These are phyloP conservation scores for Scleromitrula shiraiana DNA, from an alignment of 2,329 filamentous ascomycete genomes.

Conservation along the genomic window DNA sequence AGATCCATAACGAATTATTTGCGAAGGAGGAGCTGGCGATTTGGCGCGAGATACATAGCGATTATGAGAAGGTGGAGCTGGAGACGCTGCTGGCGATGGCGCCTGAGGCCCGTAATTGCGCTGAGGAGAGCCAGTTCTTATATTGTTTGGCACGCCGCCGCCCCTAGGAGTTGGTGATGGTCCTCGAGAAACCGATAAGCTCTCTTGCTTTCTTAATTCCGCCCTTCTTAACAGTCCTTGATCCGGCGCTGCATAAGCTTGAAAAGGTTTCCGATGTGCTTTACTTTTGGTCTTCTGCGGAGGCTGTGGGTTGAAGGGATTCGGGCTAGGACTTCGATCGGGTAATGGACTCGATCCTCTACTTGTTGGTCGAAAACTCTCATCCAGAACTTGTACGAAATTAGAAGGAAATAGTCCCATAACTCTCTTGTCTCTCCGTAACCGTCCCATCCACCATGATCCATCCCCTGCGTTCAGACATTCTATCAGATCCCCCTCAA, in stretches of 20 bases:
- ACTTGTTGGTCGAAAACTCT: constrained; percentile 71
- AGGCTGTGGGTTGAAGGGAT: constrained; percentile 25
- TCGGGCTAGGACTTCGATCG: constrained; percentile 26
- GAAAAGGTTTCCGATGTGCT: constrained; percentile 58
- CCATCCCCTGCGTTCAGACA: constrained; percentile 96
- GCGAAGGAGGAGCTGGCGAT: constrained; percentile 15
- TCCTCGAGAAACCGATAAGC: constrained; percentile 18
- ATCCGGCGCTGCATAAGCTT: constrained; percentile 58
- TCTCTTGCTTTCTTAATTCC: constrained; percentile 26
- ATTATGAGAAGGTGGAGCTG: background rate
- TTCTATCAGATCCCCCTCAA: constrained; percentile 96
- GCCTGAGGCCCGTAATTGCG: constrained; percentile 7
- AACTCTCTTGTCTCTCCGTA: constrained; percentile 82
- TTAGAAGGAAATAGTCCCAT: constrained; percentile 95
- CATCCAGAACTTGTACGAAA: constrained; percentile 84
- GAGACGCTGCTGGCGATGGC: background rate
- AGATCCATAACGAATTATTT: constrained; percentile 32
- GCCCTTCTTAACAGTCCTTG: constrained; percentile 50
- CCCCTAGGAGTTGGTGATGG: constrained; percentile 22
- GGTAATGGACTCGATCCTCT: constrained; percentile 47
- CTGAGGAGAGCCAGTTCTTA: constrained; percentile 25
- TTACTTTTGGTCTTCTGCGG: constrained; percentile 40
- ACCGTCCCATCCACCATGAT: constrained; percentile 93
- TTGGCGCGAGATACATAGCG: background rate
- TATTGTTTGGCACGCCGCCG: constrained; percentile 18